phyloP scores from a whole-genome alignment of 371 early-diverging fungal species.

The Zopfochytrium polystomum region DNA sequence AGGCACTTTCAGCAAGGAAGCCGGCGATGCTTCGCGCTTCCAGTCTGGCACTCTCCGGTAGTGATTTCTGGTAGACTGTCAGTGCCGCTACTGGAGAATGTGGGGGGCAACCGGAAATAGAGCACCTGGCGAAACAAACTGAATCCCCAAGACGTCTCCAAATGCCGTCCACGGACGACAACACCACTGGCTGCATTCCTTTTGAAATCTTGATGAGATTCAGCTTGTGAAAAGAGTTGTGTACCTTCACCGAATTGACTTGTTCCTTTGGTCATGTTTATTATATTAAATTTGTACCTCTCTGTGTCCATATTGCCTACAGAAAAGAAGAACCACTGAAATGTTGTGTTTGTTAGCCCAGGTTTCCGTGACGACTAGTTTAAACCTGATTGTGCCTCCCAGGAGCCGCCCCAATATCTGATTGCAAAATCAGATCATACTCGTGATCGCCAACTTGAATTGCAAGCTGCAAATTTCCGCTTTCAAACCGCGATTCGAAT shows the following conservation, averaged over 20 bases:
- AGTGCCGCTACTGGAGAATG: background rate
- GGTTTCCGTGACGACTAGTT: too few relatives aligned
- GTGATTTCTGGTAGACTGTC: constrained; percentile 22
- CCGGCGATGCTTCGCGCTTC: constrained; percentile 5
- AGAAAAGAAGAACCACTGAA: constrained; percentile 50
- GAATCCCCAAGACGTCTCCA: constrained; percentile 45
- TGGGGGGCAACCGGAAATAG: background rate
- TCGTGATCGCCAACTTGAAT: constrained; percentile 40
- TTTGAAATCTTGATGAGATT: background rate
- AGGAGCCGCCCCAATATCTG: constrained; percentile 40
- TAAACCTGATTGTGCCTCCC: constrained; percentile 50
- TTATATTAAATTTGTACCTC: constrained; percentile 46
- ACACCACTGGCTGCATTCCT: constrained; percentile 34
- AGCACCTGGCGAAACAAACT: constrained; percentile 43
- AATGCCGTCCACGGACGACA: constrained; percentile 20
- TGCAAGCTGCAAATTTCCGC: constrained; percentile 48
- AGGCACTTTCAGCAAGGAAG: background rate
- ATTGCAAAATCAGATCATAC: constrained; percentile 47
- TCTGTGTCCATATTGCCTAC: constrained; percentile 30
- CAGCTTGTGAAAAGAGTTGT: background rate
- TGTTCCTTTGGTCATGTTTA: constrained; percentile 47
- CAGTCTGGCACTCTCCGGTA: constrained; percentile 19
- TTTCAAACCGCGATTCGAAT: constrained; percentile 42
- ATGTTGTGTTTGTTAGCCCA: background rate
- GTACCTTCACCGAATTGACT: constrained; percentile 48